These are phyloP conservation scores for Prunus fruticosa DNA, from an alignment of 306 rosid species.

Conservation along the genomic window DNA sequence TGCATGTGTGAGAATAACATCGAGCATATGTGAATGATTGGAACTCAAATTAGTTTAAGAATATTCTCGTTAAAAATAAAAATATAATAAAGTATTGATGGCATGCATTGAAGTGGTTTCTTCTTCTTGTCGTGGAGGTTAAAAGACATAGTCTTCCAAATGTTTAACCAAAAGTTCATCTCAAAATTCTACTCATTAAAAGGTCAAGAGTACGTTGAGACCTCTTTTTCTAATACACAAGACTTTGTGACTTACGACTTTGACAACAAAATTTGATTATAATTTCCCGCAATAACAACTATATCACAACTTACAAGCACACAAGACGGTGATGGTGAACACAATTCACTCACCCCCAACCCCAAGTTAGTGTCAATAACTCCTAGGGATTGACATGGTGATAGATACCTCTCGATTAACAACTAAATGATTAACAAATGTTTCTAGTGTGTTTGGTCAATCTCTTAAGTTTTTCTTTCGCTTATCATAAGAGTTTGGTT, in stretches of 20 bases:
- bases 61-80: neutral
- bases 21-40: neutral
- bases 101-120: neutral
- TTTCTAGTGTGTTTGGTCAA: neutral
- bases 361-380: neutral
- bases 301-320: neutral
- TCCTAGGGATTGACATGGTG: neutral
- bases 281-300: neutral
- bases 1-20: slow-evolving; percentile 1
- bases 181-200: too few species aligned
- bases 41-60: neutral
- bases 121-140: neutral
- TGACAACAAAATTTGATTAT: neutral
- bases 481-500: too few species aligned
- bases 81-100: neutral
- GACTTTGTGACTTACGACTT: neutral
- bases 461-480: neutral
- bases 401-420: neutral
- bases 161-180: neutral
- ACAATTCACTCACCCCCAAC: neutral
- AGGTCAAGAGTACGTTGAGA: neutral
- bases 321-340: neutral
- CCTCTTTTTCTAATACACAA: neutral
- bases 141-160: neutral
- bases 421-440: too few species aligned